Evolutionary conservation across 176 grass and related monocot species (phyloP).

Genomic region (Pontederia paniculata): DNA sequence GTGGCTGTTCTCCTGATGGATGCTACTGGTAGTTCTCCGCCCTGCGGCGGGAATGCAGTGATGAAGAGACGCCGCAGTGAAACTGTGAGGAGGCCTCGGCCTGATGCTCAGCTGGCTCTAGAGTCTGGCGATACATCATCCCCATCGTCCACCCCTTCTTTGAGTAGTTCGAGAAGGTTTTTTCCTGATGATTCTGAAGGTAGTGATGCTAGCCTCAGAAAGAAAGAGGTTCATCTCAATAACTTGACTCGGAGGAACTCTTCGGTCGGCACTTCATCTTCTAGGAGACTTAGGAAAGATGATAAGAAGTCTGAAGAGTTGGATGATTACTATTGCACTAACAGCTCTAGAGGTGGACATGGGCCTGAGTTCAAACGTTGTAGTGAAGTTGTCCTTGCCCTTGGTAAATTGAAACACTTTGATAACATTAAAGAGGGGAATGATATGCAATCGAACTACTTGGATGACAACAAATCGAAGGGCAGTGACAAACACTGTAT

Average conservation of each 20-base stretch:
- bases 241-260: slow-evolving; percentile 20
- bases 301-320: slow-evolving; percentile 20
- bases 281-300: slow-evolving; percentile 35
- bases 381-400: slow-evolving; percentile 30
- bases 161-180: slow-evolving; percentile 22
- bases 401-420: slow-evolving; percentile 20
- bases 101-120: slow-evolving; percentile 35
- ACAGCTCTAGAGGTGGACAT: slow-evolving; percentile 15
- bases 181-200: not conserved
- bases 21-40: slow-evolving; percentile 17
- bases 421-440: not conserved
- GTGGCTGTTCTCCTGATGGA: slow-evolving; percentile 21
- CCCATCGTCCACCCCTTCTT: not conserved
- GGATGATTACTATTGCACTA: slow-evolving; percentile 21
- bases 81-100: slow-evolving; percentile 37
- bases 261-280: slow-evolving; percentile 8
- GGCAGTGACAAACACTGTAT: not conserved
- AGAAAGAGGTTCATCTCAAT: slow-evolving; percentile 68
- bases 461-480: slow-evolving; percentile 10
- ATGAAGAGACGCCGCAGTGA: slow-evolving; percentile 49
- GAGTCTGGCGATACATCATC: slow-evolving; percentile 28
- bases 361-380: slow-evolving; percentile 17
- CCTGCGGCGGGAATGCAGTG: slow-evolving; percentile 18
- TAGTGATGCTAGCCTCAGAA: slow-evolving; percentile 24
- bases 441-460: slow-evolving; percentile 6